These are phyloP conservation scores for Coprinopsis cinerea DNA, from an alignment of 768 basidiomycete genomes.

Conservation along the genomic window DNA sequence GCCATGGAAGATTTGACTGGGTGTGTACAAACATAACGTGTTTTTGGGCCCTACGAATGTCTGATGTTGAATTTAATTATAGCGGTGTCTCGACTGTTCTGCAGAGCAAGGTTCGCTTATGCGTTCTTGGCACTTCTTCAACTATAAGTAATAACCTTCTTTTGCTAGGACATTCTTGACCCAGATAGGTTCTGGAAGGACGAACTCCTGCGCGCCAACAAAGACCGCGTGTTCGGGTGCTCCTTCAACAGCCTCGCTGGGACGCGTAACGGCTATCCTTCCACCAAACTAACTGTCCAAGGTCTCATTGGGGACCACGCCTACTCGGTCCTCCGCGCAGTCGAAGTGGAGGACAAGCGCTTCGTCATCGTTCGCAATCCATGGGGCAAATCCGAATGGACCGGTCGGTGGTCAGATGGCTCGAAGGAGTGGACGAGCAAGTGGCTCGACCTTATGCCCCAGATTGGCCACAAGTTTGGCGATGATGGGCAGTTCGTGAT, in stretches of 20 bases:
- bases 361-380: constrained; percentile 47
- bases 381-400: constrained; percentile 46
- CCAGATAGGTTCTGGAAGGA: constrained; percentile 44
- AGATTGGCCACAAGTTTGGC: constrained; percentile 38
- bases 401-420: constrained; percentile 44
- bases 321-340: constrained; percentile 41
- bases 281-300: constrained; percentile 21
- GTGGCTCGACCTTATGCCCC: constrained; percentile 35
- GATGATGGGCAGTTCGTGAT: constrained; percentile 47
- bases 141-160: too few species aligned
- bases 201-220: constrained; percentile 39
- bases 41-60: neutral
- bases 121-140: neutral
- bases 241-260: constrained; percentile 31
- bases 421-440: constrained; percentile 44
- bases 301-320: constrained; percentile 40
- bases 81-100: constrained; percentile 23
- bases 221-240: constrained; percentile 46
- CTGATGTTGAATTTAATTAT: neutral
- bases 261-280: constrained; percentile 22
- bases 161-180: constrained; percentile 49
- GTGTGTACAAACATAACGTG: constrained; percentile 21
- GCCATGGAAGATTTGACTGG: constrained; percentile 55
- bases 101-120: constrained; percentile 17
- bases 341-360: constrained; percentile 38